phyloP scores from a whole-genome alignment of 2,329 filamentous ascomycete species.

The Thelonectria rubi region DNA sequence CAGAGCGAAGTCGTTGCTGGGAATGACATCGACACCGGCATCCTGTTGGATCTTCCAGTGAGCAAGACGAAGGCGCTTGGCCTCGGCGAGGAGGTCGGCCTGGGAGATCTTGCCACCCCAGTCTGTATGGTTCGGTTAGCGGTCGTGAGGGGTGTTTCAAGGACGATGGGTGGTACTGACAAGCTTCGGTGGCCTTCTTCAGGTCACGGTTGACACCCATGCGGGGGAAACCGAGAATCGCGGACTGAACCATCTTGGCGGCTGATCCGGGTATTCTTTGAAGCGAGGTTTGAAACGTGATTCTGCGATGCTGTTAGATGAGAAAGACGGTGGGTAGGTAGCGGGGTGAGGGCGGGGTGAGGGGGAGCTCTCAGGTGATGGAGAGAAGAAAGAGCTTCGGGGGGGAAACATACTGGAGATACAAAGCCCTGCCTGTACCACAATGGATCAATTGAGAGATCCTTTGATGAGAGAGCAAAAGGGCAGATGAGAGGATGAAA shows the following conservation, averaged over 20 bases:
- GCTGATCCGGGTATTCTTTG: conserved; percentile 43
- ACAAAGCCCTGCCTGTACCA: conserved; percentile 42
- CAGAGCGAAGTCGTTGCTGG: conserved; percentile 99
- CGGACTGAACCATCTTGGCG: conserved; percentile 69
- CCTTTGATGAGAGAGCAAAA: conserved; percentile 38
- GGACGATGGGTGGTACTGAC: conserved; percentile 52
- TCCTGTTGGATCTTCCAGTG: conserved; percentile 99
- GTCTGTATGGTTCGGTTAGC: conserved; percentile 52
- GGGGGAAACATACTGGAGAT: conserved; percentile 36
- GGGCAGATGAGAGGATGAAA: conserved; percentile 33
- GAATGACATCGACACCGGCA: conserved; percentile 96
- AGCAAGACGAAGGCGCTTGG: conserved; percentile 93
- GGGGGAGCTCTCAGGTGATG: conserved; percentile 22
- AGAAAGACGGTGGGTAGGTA: conserved; percentile 27
- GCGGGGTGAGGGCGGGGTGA: conserved; percentile 41
- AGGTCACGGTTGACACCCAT: conserved; percentile 99
- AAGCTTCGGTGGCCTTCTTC: conserved; percentile 99
- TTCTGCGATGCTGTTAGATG: conserved; percentile 30
- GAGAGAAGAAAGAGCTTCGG: neutral
- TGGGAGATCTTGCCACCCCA: conserved; percentile 96
- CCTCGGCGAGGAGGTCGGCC: conserved; percentile 89
- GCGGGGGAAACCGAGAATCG: conserved; percentile 97
- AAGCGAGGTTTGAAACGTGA: conserved; percentile 25
- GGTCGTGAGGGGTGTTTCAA: conserved; percentile 46
- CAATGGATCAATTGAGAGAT: conserved; percentile 42